A percentile compares a stretch with the other conserved stretches of the same genome.
phyloP scores from a whole-genome alignment of 352 stramenopile genomes.

The Pythium rishiriense region DNA sequence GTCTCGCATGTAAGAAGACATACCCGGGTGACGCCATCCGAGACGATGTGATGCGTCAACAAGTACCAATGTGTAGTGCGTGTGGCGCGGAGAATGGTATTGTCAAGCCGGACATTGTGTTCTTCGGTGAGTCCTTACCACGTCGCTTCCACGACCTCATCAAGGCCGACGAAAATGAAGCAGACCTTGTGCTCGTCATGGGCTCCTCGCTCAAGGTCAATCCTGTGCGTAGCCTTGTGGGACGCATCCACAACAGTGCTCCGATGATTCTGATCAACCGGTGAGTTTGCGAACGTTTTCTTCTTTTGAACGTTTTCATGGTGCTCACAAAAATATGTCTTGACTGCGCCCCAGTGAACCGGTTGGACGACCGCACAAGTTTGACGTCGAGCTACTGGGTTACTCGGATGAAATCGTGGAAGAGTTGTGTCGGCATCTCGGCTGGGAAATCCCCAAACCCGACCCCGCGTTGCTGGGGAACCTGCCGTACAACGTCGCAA shows the following conservation, averaged over 20 bases:
- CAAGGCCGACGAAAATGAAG: constrained; percentile 75
- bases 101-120: constrained; percentile 98
- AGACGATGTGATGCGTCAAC: constrained; percentile 73
- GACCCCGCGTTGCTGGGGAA: constrained; percentile 65
- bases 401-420: constrained; percentile 87
- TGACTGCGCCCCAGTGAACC: constrained; percentile 66
- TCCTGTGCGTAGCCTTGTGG: constrained; percentile 91
- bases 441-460: constrained; percentile 75
- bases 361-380: constrained; percentile 78
- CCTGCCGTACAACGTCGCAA: constrained; percentile 33
- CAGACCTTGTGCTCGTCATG: constrained; percentile 98
- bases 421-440: constrained; percentile 73
- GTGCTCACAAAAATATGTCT: too few species aligned
- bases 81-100: constrained; percentile 86
- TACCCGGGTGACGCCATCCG: constrained; percentile 87
- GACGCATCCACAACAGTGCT: constrained; percentile 75
- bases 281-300: constrained; percentile 26
- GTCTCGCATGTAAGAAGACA: constrained; percentile 84
- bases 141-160: constrained; percentile 89
- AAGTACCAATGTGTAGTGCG: constrained; percentile 79
- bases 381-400: constrained; percentile 81
- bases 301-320: constrained; percentile 4
- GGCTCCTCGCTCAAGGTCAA: constrained; percentile 98
- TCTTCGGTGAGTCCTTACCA: constrained; percentile 96
- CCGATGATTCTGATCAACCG: constrained; percentile 87